Percentiles rank a stretch among this genome's conserved stretches.
Conservation (phyloP, 2,329 filamentous ascomycete genomes). For the Stemphylium vesicarium region DNA sequence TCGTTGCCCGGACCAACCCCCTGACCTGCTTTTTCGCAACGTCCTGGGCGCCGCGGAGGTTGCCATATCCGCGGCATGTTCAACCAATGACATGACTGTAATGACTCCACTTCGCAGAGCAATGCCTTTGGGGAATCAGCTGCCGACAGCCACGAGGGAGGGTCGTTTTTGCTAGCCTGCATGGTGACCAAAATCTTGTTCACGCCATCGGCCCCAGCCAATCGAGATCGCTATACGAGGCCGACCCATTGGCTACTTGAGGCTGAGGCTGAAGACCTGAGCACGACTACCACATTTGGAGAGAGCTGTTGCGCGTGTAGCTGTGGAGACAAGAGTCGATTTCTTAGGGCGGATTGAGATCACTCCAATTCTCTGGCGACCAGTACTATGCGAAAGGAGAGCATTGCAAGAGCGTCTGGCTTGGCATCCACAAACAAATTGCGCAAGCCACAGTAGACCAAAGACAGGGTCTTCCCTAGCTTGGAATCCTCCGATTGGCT, state of each 20-base stretch:
- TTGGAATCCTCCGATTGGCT: slow-evolving; percentile 4
- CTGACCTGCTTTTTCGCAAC: neutral
- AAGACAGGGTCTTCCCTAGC: neutral
- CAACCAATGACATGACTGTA: slow-evolving; percentile 2
- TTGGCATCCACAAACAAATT: slow-evolving; percentile 1
- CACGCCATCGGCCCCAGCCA: neutral
- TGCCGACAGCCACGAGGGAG: neutral
- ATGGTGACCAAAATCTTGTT: neutral
- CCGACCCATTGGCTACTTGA: neutral
- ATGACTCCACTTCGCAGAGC: slow-evolving; percentile 1
- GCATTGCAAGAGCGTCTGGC: neutral
- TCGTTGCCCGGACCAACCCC: neutral
- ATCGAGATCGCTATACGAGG: neutral
- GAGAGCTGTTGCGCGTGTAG: neutral
- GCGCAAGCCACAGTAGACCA: neutral
- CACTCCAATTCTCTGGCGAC: neutral
- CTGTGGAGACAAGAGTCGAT: neutral
- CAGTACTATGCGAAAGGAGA: neutral
- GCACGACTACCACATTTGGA: no score
- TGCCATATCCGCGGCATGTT: neutral
- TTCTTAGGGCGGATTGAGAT: no score
- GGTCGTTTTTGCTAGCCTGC: neutral
- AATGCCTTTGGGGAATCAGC: neutral
- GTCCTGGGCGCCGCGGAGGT: neutral
- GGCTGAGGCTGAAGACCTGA: no score